Evolutionary conservation across 805 yeast species (phyloP).

Genomic region (Hanseniaspora taiwanica): DNA sequence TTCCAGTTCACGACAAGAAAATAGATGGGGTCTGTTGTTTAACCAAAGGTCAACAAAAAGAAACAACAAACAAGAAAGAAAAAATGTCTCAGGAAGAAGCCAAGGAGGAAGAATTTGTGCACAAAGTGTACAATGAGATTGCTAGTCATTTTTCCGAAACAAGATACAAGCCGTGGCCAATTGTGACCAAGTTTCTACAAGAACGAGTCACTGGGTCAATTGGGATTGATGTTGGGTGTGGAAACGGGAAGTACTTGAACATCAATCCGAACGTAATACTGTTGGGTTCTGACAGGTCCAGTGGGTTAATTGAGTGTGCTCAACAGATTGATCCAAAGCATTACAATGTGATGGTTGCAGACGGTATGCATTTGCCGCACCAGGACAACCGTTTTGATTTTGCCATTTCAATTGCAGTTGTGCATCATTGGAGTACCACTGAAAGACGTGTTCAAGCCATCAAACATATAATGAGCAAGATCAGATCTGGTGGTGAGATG

Average conservation of each 20-base stretch:
- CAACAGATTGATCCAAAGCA: constrained; percentile 21
- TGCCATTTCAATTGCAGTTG: constrained; percentile 90
- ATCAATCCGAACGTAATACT: constrained; percentile 57
- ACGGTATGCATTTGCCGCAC: constrained; percentile 60
- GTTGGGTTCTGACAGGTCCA: constrained; percentile 64
- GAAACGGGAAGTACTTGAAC: constrained; percentile 83
- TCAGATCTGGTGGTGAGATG: constrained; percentile 51
- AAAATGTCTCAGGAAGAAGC: constrained; percentile 27
- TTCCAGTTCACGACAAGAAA: no score
- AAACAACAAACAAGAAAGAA: not conserved
- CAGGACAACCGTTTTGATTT: constrained; percentile 43
- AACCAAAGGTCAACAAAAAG: not conserved
- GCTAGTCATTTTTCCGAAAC: constrained; percentile 91
- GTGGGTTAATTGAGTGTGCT: constrained; percentile 57
- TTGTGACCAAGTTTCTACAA: constrained; percentile 60
- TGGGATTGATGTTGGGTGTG: constrained; percentile 94
- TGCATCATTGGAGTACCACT: constrained; percentile 86
- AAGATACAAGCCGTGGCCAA: constrained; percentile 94
- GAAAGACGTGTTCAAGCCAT: constrained; percentile 72
- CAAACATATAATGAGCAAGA: constrained; percentile 44
- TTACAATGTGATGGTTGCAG: constrained; percentile 60
- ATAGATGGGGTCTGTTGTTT: no score
- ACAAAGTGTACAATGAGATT: constrained; percentile 83
- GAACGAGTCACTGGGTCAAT: constrained; percentile 39
- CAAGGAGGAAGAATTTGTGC: constrained; percentile 72